Percentiles rank a stretch among this genome's conserved stretches.
Conservation (phyloP, 2,329 filamentous ascomycete genomes). For the Neonectria sp. region DNA sequence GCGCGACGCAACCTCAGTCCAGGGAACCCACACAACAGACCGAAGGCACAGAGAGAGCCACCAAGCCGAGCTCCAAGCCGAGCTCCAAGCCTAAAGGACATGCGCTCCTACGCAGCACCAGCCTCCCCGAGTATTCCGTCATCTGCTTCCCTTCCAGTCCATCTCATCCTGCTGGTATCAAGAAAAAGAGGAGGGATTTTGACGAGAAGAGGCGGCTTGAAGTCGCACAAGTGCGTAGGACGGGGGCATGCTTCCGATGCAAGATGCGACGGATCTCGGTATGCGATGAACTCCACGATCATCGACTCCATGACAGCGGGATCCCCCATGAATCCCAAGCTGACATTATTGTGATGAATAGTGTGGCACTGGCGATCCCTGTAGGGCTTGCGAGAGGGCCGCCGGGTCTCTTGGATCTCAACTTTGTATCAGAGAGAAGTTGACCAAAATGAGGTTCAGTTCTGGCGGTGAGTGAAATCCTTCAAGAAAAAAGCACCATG, state of each 20-base stretch:
- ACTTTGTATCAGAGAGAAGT: constrained; percentile 46
- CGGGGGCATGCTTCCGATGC: constrained; percentile 47
- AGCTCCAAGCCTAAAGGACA: constrained; percentile 19
- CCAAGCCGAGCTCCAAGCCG: constrained; percentile 1
- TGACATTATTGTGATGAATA: constrained; percentile 27
- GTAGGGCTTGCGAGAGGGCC: constrained; percentile 43
- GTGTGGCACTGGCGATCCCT: constrained; percentile 47
- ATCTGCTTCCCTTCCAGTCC: constrained; percentile 49
- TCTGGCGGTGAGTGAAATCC: constrained; percentile 40
- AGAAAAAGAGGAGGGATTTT: constrained; percentile 49
- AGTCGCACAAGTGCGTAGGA: constrained; percentile 47
- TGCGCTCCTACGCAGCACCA: constrained; percentile 22
- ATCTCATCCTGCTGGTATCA: constrained; percentile 43
- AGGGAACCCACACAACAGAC: constrained; percentile 8
- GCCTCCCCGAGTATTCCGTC: constrained; percentile 42
- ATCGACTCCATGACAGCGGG: neutral
- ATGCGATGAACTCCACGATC: constrained; percentile 15
- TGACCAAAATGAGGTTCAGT: constrained; percentile 49
- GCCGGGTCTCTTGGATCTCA: constrained; percentile 45
- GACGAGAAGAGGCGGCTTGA: constrained; percentile 45
- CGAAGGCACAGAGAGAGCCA: constrained; percentile 15
- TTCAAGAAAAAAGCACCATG: constrained; percentile 6
- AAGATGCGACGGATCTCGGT: constrained; percentile 48
- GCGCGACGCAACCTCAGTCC: constrained; percentile 9
- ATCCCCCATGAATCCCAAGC: neutral